Percentiles rank a stretch among this genome's conserved stretches.
Evolutionary conservation across 768 basidiomycete species (phyloP).

Genomic region (Tulasnella sp.): DNA sequence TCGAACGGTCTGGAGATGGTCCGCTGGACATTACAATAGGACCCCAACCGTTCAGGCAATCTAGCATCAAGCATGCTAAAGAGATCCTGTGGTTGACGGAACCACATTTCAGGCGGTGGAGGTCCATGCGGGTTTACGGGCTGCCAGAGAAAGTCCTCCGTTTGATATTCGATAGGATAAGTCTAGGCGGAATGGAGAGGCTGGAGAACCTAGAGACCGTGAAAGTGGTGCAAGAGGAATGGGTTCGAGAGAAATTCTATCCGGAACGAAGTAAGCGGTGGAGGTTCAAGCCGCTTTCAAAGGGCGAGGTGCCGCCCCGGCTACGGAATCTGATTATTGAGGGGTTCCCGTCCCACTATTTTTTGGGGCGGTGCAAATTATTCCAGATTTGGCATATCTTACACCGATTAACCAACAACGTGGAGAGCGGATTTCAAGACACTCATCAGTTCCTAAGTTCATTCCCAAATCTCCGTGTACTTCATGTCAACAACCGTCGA

Average conservation of each 20-base stretch:
- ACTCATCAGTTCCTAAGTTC: conserved; percentile 60
- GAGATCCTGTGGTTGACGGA: background rate
- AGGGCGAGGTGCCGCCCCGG: too few relatives aligned
- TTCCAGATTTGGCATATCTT: too few relatives aligned
- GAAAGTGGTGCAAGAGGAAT: conserved; percentile 49
- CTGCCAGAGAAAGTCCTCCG: conserved; percentile 35
- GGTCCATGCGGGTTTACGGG: conserved; percentile 37
- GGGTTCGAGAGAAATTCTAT: too few relatives aligned
- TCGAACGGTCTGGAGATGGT: background rate
- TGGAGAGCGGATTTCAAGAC: too few relatives aligned
- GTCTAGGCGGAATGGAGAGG: conserved; percentile 46
- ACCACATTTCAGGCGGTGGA: conserved; percentile 19
- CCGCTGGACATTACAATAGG: background rate
- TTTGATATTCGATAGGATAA: conserved; percentile 57
- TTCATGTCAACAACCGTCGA: conserved; percentile 19
- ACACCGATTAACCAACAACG: too few relatives aligned
- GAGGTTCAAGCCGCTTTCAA: too few relatives aligned
- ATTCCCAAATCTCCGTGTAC: conserved; percentile 31
- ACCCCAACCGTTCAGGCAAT: background rate
- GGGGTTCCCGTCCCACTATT: too few relatives aligned
- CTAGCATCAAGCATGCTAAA: background rate
- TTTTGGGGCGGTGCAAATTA: too few relatives aligned
- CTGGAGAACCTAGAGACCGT: conserved; percentile 53
- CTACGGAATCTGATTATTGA: too few relatives aligned
- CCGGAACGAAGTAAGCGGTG: too few relatives aligned